Evolutionary conservation across 2,329 filamentous ascomycete species (phyloP).

Genomic region (Xylariaceae sp.): DNA sequence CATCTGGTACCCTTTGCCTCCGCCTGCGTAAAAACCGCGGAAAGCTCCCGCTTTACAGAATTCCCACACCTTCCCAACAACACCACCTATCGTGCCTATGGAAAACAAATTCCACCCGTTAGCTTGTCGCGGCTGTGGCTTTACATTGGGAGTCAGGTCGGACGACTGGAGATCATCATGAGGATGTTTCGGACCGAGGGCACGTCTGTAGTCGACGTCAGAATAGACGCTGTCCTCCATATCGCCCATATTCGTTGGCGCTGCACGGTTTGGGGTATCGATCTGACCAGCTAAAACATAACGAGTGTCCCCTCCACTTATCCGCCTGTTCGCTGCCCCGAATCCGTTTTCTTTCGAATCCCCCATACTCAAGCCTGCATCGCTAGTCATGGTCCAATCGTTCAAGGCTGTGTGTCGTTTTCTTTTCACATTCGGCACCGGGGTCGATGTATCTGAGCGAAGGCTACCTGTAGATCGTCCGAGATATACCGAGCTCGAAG

Average conservation of each 20-base stretch:
- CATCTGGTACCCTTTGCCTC: slow-evolving; percentile 71
- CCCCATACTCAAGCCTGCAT: slow-evolving; percentile 35
- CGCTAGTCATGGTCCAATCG: slow-evolving; percentile 33
- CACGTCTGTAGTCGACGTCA: slow-evolving; percentile 58
- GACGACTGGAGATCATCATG: slow-evolving; percentile 43
- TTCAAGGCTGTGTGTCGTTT: slow-evolving; percentile 47
- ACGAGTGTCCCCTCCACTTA: slow-evolving; percentile 31
- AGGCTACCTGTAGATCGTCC: slow-evolving; percentile 43
- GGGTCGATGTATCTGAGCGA: slow-evolving; percentile 40
- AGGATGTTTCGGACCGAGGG: slow-evolving; percentile 51
- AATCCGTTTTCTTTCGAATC: slow-evolving; percentile 30
- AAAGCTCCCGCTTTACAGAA: slow-evolving; percentile 79
- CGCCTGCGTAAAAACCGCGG: slow-evolving; percentile 83
- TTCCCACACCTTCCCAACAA: slow-evolving; percentile 79
- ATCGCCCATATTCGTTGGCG: slow-evolving; percentile 34
- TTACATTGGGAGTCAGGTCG: slow-evolving; percentile 21
- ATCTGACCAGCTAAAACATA: slow-evolving; percentile 60
- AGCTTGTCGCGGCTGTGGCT: slow-evolving; percentile 25
- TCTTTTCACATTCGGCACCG: slow-evolving; percentile 46
- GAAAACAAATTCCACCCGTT: slow-evolving; percentile 61
- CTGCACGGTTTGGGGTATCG: slow-evolving; percentile 46
- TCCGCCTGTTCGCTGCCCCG: slow-evolving; percentile 12
- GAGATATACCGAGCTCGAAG: slow-evolving; percentile 44
- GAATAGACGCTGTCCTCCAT: slow-evolving; percentile 60
- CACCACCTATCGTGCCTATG: slow-evolving; percentile 64